Evolutionary conservation across 805 yeast species (phyloP).

Genomic region (Wickerhamiella galacta): DNA sequence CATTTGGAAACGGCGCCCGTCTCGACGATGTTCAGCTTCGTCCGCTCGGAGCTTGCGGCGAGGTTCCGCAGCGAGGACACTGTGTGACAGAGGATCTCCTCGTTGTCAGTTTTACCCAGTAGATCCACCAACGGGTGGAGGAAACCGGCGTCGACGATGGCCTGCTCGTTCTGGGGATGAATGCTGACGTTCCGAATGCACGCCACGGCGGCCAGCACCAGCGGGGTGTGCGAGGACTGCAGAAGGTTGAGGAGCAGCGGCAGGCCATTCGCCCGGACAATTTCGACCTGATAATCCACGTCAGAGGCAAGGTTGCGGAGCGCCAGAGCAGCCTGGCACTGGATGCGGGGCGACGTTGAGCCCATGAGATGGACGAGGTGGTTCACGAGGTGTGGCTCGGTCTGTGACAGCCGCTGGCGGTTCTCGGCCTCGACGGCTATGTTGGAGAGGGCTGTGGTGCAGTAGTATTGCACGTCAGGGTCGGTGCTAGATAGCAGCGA

Average conservation of each 20-base stretch:
- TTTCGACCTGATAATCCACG: conserved; percentile 87
- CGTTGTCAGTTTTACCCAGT: conserved; percentile 61
- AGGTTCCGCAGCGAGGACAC: conserved; percentile 89
- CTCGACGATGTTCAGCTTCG: conserved; percentile 76
- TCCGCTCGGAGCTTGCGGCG: conserved; percentile 90
- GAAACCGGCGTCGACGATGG: conserved; percentile 94
- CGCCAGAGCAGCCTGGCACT: conserved; percentile 96
- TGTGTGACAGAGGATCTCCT: conserved; percentile 96
- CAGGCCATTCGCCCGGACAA: conserved; percentile 88
- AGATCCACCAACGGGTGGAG: conserved; percentile 75
- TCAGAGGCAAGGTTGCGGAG: conserved; percentile 91
- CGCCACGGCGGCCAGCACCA: conserved; percentile 92
- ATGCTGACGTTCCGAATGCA: conserved; percentile 94
- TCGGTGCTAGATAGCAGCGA: conserved; percentile 71
- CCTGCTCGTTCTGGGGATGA: conserved; percentile 88
- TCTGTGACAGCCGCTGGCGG: conserved; percentile 71
- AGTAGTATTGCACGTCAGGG: conserved; percentile 94
- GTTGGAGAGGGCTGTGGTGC: conserved; percentile 92
- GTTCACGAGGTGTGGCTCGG: conserved; percentile 81
- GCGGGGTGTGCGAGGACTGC: conserved; percentile 78
- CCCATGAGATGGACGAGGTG: conserved; percentile 86
- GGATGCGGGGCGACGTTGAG: conserved; percentile 83
- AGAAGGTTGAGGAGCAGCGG: conserved; percentile 82
- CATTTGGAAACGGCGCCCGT: conserved; percentile 94
- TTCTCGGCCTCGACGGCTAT: conserved; percentile 93